These are phyloP conservation scores for Boletus mariae DNA, from an alignment of 1,284 basidiomycete species.

Conservation along the genomic window DNA sequence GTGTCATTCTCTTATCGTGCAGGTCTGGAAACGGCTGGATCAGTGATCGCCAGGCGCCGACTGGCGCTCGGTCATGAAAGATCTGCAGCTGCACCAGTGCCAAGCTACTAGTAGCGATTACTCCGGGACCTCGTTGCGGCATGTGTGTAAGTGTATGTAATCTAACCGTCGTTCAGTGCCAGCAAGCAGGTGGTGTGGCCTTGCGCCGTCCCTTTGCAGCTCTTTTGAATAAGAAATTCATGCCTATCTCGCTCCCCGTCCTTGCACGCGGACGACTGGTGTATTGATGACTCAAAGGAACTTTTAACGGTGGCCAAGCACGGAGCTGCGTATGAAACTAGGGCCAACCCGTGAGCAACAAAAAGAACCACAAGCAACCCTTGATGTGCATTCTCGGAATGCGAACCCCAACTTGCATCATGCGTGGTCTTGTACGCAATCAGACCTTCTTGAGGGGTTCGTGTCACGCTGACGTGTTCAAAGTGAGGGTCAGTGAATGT, in stretches of 20 bases:
- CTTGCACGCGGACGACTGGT: slow-evolving; percentile 5
- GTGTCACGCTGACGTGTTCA: slow-evolving; percentile 33
- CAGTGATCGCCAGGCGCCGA: slow-evolving; percentile 33
- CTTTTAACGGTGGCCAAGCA: slow-evolving; percentile 9
- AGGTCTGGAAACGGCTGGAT: slow-evolving; percentile 42
- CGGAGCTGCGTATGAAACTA: slow-evolving; percentile 14
- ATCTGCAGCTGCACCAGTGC: slow-evolving; percentile 34
- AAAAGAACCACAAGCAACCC: slow-evolving; percentile 18
- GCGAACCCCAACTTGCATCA: slow-evolving; percentile 18
- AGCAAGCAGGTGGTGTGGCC: slow-evolving; percentile 22
- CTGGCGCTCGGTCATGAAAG: slow-evolving; percentile 42
- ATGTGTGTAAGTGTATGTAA: slow-evolving; percentile 24
- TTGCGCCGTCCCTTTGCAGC: slow-evolving; percentile 2
- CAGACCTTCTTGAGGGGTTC: slow-evolving; percentile 16
- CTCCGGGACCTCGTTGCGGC: slow-evolving; percentile 20
- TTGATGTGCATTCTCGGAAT: slow-evolving; percentile 30
- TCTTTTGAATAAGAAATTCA: slow-evolving; percentile 6
- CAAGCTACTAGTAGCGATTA: slow-evolving; percentile 8
- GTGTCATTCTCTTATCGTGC: slow-evolving; percentile 12
- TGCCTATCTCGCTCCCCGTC: slow-evolving; percentile 8
- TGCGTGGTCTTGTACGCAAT: slow-evolving; percentile 28
- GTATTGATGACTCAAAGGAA: slow-evolving; percentile 11
- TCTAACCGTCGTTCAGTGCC: slow-evolving; percentile 18
- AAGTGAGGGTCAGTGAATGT: slow-evolving; percentile 22
- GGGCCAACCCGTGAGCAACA: slow-evolving; percentile 7